These are phyloP conservation scores for Candida sojae DNA, from an alignment of 1,139 yeast genomes.

Conservation along the genomic window DNA sequence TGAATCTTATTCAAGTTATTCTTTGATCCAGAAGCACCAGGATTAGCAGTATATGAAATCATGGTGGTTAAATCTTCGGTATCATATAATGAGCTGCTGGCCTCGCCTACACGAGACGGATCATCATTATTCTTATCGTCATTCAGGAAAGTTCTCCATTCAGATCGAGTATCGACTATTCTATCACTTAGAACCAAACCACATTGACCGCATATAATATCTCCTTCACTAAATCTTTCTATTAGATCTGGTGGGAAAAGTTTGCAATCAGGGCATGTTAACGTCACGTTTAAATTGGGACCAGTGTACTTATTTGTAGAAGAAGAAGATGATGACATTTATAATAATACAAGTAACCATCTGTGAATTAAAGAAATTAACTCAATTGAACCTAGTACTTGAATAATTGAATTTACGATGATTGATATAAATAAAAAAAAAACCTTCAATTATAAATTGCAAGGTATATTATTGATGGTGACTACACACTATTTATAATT, in stretches of 20 bases:
- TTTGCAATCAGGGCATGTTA: conserved; percentile 94
- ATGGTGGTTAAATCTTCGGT: conserved; percentile 90
- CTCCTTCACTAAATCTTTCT: conserved; percentile 95
- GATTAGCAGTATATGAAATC: conserved; percentile 78
- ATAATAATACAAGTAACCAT: neutral
- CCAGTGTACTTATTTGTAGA: conserved; percentile 40
- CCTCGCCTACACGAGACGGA: conserved; percentile 99
- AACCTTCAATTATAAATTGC: neutral
- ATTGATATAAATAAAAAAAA: neutral
- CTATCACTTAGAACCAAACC: conserved; percentile 90
- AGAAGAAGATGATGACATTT: conserved; percentile 1
- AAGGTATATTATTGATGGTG: neutral
- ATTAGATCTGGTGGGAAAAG: conserved; percentile 93
- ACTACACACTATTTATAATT: neutral
- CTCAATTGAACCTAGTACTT: neutral
- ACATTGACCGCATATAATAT: conserved; percentile 94
- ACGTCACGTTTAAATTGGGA: conserved; percentile 80
- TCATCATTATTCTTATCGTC: conserved; percentile 98
- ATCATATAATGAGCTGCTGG: conserved; percentile 89
- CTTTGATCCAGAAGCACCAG: conserved; percentile 55
- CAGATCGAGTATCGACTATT: conserved; percentile 92
- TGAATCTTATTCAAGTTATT: conserved; percentile 89
- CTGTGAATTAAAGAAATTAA: neutral
- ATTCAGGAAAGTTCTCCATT: conserved; percentile 96
- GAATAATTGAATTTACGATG: neutral